These are phyloP conservation scores for Amanita molliuscula DNA, from an alignment of 768 basidiomycete species.

Conservation along the genomic window DNA sequence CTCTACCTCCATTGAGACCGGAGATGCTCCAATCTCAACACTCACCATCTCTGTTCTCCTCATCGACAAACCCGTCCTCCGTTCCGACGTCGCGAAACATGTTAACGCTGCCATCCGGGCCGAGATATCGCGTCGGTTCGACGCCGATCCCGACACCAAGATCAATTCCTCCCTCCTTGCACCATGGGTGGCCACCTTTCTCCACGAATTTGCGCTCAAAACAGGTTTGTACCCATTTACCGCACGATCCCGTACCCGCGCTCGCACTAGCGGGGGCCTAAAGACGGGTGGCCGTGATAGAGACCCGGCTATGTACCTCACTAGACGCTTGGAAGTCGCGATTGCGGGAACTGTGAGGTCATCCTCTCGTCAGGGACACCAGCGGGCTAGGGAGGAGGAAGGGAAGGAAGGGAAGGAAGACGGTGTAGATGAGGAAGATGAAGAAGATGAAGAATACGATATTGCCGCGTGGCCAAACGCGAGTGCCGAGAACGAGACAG, in stretches of 20 bases:
- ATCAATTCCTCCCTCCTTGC: conserved; percentile 10
- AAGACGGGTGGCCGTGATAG: background rate
- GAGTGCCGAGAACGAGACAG: conserved; percentile 14
- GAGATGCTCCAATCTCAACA: conserved; percentile 16
- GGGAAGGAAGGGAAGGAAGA: conserved; percentile 7
- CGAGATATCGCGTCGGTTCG: too few species aligned
- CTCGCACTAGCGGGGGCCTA: background rate
- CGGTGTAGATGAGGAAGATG: conserved; percentile 9
- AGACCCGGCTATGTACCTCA: background rate
- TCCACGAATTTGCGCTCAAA: conserved; percentile 48
- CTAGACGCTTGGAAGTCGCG: background rate
- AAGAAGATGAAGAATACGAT: conserved; percentile 22
- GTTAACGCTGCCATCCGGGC: too few species aligned
- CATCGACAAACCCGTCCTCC: background rate
- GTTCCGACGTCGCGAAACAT: too few species aligned
- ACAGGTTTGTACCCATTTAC: conserved; percentile 49
- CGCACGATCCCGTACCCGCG: conserved; percentile 10
- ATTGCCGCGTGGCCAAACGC: conserved; percentile 26
- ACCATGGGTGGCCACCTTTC: conserved; percentile 51
- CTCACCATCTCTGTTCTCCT: conserved; percentile 18
- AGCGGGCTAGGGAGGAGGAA: background rate
- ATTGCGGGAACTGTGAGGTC: background rate
- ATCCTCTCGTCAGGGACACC: background rate
- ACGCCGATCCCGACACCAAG: too few species aligned
- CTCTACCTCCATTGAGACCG: conserved; percentile 19